Conservation (phyloP, 495 filamentous ascomycete genomes). For the Cetradonia linearis region DNA sequence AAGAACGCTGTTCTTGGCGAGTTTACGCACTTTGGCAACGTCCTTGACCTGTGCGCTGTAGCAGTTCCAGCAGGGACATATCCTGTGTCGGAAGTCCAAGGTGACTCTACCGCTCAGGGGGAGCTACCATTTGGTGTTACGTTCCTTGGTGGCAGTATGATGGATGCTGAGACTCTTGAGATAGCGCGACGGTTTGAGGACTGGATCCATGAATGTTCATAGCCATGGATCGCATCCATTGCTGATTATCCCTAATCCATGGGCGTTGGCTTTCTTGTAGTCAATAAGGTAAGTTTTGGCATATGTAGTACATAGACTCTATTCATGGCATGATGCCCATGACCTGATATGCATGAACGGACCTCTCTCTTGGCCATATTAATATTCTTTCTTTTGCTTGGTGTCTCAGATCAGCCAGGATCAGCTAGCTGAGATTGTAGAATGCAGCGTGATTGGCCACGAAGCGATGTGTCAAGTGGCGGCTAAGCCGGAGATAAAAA, state of each 20-base stretch:
- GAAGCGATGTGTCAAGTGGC: constrained; percentile 5
- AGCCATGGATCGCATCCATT: neutral
- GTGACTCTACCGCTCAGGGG: constrained; percentile 19
- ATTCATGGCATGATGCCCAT: neutral
- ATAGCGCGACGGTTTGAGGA: constrained; percentile 44
- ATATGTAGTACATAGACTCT: constrained; percentile 10
- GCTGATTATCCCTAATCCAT: neutral
- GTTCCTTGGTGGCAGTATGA: constrained; percentile 44
- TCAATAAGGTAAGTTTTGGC: neutral
- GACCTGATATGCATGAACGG: neutral
- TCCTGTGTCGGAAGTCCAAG: constrained; percentile 17
- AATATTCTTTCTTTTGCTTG: neutral
- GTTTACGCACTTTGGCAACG: constrained; percentile 56
- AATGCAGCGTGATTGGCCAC: constrained; percentile 7
- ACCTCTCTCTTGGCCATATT: neutral
- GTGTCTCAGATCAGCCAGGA: neutral
- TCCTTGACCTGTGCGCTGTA: constrained; percentile 53
- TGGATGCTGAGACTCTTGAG: constrained; percentile 46
- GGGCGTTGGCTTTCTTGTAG: neutral
- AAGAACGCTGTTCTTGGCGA: constrained; percentile 47
- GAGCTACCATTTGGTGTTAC: constrained; percentile 54
- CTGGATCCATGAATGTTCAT: neutral
- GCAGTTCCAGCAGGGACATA: constrained; percentile 47
- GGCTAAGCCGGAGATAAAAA: neutral
- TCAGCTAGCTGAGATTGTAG: neutral